These are phyloP conservation scores for Metschnikowia kofuensis DNA, from an alignment of 805 yeast genomes.

Conservation along the genomic window DNA sequence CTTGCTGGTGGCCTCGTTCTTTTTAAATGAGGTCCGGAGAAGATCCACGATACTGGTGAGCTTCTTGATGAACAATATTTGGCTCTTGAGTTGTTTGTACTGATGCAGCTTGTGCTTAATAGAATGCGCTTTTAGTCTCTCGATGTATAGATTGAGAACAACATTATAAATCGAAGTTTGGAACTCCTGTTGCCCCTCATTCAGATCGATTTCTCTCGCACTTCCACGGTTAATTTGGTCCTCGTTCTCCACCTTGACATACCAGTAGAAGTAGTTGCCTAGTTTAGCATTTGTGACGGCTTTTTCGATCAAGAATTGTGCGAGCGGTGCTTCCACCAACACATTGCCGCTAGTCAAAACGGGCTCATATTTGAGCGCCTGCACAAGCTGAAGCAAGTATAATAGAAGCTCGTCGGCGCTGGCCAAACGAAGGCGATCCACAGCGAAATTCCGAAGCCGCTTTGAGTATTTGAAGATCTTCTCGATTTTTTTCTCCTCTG, in stretches of 20 bases:
- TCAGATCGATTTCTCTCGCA: not conserved
- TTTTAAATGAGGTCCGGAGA: conserved; percentile 49
- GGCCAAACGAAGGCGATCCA: conserved; percentile 74
- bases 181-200: not conserved
- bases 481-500: conserved; percentile 29
- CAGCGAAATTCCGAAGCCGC: conserved; percentile 82
- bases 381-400: conserved; percentile 85
- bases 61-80: conserved; percentile 65
- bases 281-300: conserved; percentile 62
- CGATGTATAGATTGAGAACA: conserved; percentile 41
- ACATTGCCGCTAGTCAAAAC: conserved; percentile 20
- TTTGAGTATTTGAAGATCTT: conserved; percentile 42
- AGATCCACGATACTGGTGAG: conserved; percentile 63
- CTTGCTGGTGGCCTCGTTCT: conserved; percentile 73
- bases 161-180: conserved; percentile 27
- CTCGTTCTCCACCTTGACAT: conserved; percentile 80
- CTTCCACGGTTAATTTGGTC: conserved; percentile 40
- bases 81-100: conserved; percentile 48
- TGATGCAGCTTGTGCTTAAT: conserved; percentile 27
- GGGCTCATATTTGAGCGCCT: conserved; percentile 80
- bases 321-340: conserved; percentile 54
- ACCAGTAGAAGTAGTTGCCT: conserved; percentile 90
- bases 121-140: conserved; percentile 29
- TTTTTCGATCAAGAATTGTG: conserved; percentile 70
- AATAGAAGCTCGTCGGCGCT: conserved; percentile 76